Evolutionary conservation across 352 stramenopile species (phyloP).

Genomic region (Blastocystis sp.): DNA sequence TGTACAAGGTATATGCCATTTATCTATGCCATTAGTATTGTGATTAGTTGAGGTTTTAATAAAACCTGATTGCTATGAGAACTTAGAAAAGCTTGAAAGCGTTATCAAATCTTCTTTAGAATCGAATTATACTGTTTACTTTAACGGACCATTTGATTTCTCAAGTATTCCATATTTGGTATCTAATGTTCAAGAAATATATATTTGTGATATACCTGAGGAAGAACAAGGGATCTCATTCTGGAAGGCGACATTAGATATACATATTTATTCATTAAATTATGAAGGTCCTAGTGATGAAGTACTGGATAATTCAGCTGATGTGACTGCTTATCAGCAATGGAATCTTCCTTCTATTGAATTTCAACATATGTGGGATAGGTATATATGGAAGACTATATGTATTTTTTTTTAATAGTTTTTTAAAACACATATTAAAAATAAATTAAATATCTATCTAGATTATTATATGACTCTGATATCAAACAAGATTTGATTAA

Average conservation of each 20-base stretch:
- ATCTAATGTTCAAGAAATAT: conserved; percentile 44
- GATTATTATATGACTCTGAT: conserved; percentile 57
- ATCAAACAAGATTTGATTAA: conserved; percentile 61
- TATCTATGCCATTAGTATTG: neutral
- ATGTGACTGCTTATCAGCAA: conserved; percentile 27
- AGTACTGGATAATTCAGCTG: conserved; percentile 8
- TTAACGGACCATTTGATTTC: conserved; percentile 43
- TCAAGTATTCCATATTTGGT: conserved; percentile 37
- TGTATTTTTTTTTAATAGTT: neutral
- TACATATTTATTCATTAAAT: conserved; percentile 49
- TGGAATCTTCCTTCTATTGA: conserved; percentile 31
- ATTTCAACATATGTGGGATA: conserved; percentile 52
- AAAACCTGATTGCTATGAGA: neutral
- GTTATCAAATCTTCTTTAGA: conserved; percentile 41
- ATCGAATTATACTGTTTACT: conserved; percentile 24
- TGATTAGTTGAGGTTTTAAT: conserved; percentile 22
- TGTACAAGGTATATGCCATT: no score
- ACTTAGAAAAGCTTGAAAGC: conserved; percentile 13
- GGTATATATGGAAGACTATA: no score
- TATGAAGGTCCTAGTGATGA: conserved; percentile 6
- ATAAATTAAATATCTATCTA: no score
- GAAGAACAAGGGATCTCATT: conserved; percentile 35
- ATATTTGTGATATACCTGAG: conserved; percentile 46
- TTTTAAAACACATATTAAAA: no score
- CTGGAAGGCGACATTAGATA: conserved; percentile 45